A percentile compares a stretch with the other conserved stretches of the same genome.
Evolutionary conservation across 768 basidiomycete species (phyloP).

Genomic region (Cubamyces sp.): DNA sequence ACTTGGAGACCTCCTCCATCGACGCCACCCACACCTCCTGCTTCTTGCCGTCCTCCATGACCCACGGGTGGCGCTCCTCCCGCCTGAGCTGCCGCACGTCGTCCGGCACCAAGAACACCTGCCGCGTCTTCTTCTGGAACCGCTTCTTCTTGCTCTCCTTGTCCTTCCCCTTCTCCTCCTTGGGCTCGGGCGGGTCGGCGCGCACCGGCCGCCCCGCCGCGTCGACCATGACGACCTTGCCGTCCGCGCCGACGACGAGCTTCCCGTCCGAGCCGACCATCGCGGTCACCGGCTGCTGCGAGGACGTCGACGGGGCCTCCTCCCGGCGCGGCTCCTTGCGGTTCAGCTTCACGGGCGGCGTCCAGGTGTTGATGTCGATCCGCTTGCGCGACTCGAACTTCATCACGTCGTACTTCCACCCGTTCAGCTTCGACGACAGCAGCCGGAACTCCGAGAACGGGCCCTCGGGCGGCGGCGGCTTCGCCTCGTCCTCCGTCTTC

Average conservation of each 20-base stretch:
- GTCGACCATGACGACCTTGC: constrained; percentile 81
- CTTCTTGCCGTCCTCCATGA: constrained; percentile 79
- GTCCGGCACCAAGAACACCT: constrained; percentile 82
- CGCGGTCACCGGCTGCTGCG: constrained; percentile 61
- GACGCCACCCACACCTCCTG: constrained; percentile 81
- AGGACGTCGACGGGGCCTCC: constrained; percentile 37
- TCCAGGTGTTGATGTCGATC: constrained; percentile 71
- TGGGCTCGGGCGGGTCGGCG: constrained; percentile 28
- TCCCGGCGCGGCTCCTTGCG: constrained; percentile 77
- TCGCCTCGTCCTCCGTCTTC: constrained; percentile 51
- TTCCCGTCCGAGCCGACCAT: constrained; percentile 87
- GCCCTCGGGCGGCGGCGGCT: constrained; percentile 58
- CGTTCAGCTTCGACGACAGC: constrained; percentile 78
- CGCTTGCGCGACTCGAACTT: constrained; percentile 81
- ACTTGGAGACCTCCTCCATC: constrained; percentile 76
- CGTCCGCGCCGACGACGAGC: constrained; percentile 77
- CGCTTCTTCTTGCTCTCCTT: constrained; percentile 56
- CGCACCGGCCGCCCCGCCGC: constrained; percentile 75
- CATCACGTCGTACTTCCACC: constrained; percentile 93
- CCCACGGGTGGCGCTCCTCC: constrained; percentile 92
- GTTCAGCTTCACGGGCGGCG: constrained; percentile 81
- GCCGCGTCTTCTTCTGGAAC: constrained; percentile 81
- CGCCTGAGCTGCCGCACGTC: constrained; percentile 74
- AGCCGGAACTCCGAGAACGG: constrained; percentile 78
- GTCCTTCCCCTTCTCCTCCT: constrained; percentile 26